Base-by-base conservation (phyloP, 345 rosid species). In the Linum usitatissimum region DNA sequence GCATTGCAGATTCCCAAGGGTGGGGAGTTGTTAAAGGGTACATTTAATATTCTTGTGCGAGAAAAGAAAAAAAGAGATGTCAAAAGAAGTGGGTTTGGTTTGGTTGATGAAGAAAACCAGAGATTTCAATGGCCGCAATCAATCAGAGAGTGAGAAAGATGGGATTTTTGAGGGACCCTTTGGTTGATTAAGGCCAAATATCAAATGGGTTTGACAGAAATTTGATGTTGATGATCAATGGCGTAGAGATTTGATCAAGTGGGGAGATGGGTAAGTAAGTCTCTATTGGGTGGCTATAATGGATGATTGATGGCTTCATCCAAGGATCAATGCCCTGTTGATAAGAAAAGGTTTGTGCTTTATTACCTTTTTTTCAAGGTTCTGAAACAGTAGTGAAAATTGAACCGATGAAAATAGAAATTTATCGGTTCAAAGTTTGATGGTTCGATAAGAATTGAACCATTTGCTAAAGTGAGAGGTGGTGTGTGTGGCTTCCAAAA, bases 1-100 rank as follows among this genome's bases (percentile, higher is more conserved):
- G 82, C 75, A 68, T 74, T 76, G 96, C 98, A 71, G 95, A 85
- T 92, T 89, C 95, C 98, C 98, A 81, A 87, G 80, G 92, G 51
- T 45, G 51, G 51, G 51, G 51, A 45, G 51, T 34, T 34, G 5
- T 4, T 7, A 45, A 14, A 45, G 10, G 51, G 83, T 34, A 34
- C 5, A 34, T 34, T 34, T 34, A 34, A 34, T 23, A 23, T 60
- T 71, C 66, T 53, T 57, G 71, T 69, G 75, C 60, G 76, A 63
- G 63, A 67, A 70, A 73, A 75, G 75, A 68, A 73, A 39, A 55
- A 62, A 66, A 57, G 62, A 68, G 76, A 10, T 40, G 69, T 39
- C 62, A 34, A 55, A 71, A 57, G 62, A 66, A 66, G 77, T 69
- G 75, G 69, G 64, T 53, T 64, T 34, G 38, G 38, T 34, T 34